Conservation (phyloP, 106 monocot species). For the Allium fistulosum region DNA sequence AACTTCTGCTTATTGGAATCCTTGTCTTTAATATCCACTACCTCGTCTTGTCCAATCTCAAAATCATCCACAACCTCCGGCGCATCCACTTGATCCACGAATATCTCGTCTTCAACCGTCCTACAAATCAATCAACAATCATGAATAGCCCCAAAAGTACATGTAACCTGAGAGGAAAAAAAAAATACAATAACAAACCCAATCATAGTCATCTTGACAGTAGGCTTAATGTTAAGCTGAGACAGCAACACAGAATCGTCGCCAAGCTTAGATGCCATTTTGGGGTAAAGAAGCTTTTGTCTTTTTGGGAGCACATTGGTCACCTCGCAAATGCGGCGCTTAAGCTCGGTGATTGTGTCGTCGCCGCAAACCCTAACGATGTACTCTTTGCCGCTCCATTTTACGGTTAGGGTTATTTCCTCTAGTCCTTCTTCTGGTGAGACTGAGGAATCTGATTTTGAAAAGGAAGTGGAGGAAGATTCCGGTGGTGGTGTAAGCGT, state of each 20-base stretch:
- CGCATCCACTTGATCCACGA: conserved; percentile 86
- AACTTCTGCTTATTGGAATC: conserved; percentile 75
- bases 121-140: conserved; percentile 30
- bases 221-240: conserved; percentile 59
- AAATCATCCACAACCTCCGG: conserved; percentile 88
- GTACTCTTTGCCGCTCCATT: conserved; percentile 81
- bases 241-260: conserved; percentile 77
- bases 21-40: conserved; percentile 85
- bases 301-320: conserved; percentile 91
- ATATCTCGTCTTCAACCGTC: conserved; percentile 82
- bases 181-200: conserved; percentile 30
- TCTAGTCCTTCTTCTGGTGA: conserved; percentile 36
- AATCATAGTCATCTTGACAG: conserved; percentile 93
- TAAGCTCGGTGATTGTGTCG: conserved; percentile 86
- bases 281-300: conserved; percentile 94
- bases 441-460: not conserved
- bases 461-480: not conserved
- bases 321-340: conserved; percentile 87
- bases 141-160: not conserved
- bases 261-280: conserved; percentile 59
- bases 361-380: conserved; percentile 78
- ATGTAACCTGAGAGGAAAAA: not conserved
- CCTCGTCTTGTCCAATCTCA: conserved; percentile 79
- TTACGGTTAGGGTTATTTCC: conserved; percentile 81
- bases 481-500: not conserved